Conservation (phyloP, 495 filamentous ascomycete species). For the Ramalina peruviana region DNA sequence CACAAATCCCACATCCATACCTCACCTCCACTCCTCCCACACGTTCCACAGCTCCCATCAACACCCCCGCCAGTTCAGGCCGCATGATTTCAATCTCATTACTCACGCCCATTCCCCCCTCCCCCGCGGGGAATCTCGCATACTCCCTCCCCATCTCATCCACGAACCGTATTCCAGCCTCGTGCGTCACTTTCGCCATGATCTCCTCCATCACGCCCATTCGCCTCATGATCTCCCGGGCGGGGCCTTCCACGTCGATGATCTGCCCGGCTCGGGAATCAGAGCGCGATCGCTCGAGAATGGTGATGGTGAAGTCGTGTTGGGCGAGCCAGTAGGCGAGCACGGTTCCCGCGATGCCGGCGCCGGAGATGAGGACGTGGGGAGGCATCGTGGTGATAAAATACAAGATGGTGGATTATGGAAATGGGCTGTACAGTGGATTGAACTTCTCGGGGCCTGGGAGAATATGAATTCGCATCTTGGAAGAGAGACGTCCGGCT, state of each 20-base stretch:
- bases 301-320: slow-evolving; percentile 12
- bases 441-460: no score
- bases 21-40: not conserved
- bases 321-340: slow-evolving; percentile 14
- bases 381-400: not conserved
- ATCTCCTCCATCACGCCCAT: not conserved
- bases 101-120: not conserved
- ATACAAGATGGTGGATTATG: no score
- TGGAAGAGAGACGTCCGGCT: no score
- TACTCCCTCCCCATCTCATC: not conserved
- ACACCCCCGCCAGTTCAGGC: not conserved
- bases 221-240: slow-evolving; percentile 4
- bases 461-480: no score
- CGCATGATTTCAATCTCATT: not conserved
- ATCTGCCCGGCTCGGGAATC: slow-evolving; percentile 10
- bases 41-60: not conserved
- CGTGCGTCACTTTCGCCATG: no score
- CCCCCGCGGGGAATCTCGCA: not conserved
- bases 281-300: slow-evolving; percentile 10
- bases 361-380: slow-evolving; percentile 12
- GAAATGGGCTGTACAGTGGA: no score
- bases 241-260: slow-evolving; percentile 11
- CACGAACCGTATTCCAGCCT: no score
- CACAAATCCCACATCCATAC: not conserved
- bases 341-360: slow-evolving; percentile 12